phyloP scores from a whole-genome alignment of 768 basidiomycete genomes.

The Arthromyces matolae region DNA sequence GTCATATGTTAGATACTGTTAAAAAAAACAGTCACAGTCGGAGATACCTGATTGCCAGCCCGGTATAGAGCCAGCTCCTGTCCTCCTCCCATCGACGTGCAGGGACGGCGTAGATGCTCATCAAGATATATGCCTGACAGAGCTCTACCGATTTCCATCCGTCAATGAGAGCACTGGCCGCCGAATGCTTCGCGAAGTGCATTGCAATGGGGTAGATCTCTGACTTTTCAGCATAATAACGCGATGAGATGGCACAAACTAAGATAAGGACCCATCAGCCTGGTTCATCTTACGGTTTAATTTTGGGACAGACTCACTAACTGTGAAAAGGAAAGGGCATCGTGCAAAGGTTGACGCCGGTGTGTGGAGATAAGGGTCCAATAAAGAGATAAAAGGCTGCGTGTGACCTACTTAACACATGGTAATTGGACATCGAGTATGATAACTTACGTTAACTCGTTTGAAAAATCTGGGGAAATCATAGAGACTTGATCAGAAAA shows the following conservation, averaged over 20 bases:
- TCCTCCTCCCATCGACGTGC: slow-evolving; percentile 88
- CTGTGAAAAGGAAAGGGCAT: slow-evolving; percentile 89
- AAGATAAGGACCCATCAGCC: slow-evolving; percentile 1
- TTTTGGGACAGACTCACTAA: slow-evolving; percentile 48
- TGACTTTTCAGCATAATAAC: slow-evolving; percentile 75
- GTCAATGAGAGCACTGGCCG: slow-evolving; percentile 75
- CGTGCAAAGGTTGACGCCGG: slow-evolving; percentile 75
- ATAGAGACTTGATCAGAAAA: slow-evolving; percentile 3
- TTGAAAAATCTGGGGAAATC: slow-evolving; percentile 56
- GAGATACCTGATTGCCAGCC: slow-evolving; percentile 71
- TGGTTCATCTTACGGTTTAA: not conserved
- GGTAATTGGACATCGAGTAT: not conserved
- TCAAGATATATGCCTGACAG: slow-evolving; percentile 87
- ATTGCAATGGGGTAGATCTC: slow-evolving; percentile 86
- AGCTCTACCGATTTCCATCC: slow-evolving; percentile 86
- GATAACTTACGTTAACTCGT: slow-evolving; percentile 58
- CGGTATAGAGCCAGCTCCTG: slow-evolving; percentile 85
- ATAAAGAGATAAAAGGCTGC: slow-evolving; percentile 66
- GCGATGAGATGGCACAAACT: slow-evolving; percentile 86
- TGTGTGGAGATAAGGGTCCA: slow-evolving; percentile 81
- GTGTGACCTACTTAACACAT: not conserved
- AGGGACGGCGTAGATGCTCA: slow-evolving; percentile 78
- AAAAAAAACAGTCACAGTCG: slow-evolving; percentile 3
- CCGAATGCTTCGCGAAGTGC: slow-evolving; percentile 84
- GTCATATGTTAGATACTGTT: not conserved